A percentile compares a stretch with the other conserved stretches of the same genome.
These are phyloP conservation scores for Entomortierella lignicola DNA, from an alignment of 192 early-diverging fungal species.

Conservation along the genomic window DNA sequence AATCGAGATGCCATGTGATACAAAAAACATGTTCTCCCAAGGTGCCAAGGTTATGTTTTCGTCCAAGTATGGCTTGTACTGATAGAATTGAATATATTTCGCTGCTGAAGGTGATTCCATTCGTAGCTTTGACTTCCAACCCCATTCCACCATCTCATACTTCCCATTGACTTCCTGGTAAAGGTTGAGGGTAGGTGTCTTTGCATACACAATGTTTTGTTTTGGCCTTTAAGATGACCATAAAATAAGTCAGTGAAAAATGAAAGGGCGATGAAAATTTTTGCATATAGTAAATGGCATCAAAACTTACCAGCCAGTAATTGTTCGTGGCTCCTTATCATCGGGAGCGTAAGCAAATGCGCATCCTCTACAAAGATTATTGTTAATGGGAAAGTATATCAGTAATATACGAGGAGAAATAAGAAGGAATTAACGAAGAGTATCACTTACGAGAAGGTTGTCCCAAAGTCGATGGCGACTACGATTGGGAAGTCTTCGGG, in stretches of 20 bases:
- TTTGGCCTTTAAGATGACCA: conserved; percentile 27
- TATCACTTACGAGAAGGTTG: conserved; percentile 19
- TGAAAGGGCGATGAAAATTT: too few species aligned
- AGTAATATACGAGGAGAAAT: not conserved
- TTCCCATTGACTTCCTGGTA: conserved; percentile 39
- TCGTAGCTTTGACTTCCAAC: conserved; percentile 37
- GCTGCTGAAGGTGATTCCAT: conserved; percentile 22
- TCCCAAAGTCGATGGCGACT: conserved; percentile 35
- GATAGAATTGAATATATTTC: conserved; percentile 28
- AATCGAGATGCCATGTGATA: too few species aligned
- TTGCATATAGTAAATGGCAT: not conserved
- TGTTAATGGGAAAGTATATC: not conserved
- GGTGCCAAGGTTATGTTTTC: conserved; percentile 24
- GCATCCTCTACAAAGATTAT: conserved; percentile 17
- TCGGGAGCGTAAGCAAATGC: conserved; percentile 32
- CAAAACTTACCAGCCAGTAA: conserved; percentile 11
- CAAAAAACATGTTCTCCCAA: conserved; percentile 44
- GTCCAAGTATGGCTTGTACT: conserved; percentile 55
- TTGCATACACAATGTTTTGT: conserved; percentile 52
- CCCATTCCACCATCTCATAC: conserved; percentile 50
- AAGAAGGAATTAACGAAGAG: not conserved
- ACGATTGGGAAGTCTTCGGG: conserved; percentile 26
- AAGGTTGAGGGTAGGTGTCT: conserved; percentile 53
- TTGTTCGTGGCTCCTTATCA: conserved; percentile 14
- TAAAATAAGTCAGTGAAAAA: not conserved